Evolutionary conservation across 768 basidiomycete genomes (phyloP).

Genomic region (Stropharia rugosoannulata): DNA sequence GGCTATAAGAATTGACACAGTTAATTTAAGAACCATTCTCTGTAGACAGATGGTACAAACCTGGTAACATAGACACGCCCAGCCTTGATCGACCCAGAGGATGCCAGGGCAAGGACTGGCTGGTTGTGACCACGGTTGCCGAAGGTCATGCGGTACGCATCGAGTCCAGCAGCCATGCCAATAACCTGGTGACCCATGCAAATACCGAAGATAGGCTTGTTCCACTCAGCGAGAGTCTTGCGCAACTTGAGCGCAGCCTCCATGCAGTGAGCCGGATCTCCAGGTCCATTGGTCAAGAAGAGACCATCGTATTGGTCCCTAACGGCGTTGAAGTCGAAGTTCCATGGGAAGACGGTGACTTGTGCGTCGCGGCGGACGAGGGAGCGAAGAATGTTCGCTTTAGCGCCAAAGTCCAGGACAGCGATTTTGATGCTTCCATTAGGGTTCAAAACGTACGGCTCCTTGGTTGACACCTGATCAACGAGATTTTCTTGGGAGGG

Average conservation of each 20-base stretch:
- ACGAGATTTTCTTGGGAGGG: conserved; percentile 92
- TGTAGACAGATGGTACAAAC: conserved; percentile 32
- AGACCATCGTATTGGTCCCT: conserved; percentile 92
- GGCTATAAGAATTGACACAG: conserved; percentile 40
- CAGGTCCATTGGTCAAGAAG: conserved; percentile 96
- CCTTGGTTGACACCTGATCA: conserved; percentile 86
- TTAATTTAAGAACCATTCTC: neutral
- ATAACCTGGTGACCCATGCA: conserved; percentile 99
- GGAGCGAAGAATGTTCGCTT: conserved; percentile 95
- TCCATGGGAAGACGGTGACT: conserved; percentile 96
- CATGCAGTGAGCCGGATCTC: conserved; percentile 88
- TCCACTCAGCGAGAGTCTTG: conserved; percentile 84
- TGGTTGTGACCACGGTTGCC: conserved; percentile 99
- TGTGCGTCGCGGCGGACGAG: conserved; percentile 89
- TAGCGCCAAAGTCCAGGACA: conserved; percentile 95
- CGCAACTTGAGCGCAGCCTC: conserved; percentile 80
- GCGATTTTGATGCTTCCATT: conserved; percentile 88
- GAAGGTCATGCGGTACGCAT: conserved; percentile 98
- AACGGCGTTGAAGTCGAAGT: conserved; percentile 92
- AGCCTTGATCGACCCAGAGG: conserved; percentile 88
- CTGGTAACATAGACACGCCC: conserved; percentile 97
- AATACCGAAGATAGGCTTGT: conserved; percentile 93
- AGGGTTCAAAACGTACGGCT: conserved; percentile 84
- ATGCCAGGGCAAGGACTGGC: conserved; percentile 94
- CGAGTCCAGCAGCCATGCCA: conserved; percentile 94